Conservation (phyloP, 805 yeast genomes). For the Nakazawaea ernobii region DNA sequence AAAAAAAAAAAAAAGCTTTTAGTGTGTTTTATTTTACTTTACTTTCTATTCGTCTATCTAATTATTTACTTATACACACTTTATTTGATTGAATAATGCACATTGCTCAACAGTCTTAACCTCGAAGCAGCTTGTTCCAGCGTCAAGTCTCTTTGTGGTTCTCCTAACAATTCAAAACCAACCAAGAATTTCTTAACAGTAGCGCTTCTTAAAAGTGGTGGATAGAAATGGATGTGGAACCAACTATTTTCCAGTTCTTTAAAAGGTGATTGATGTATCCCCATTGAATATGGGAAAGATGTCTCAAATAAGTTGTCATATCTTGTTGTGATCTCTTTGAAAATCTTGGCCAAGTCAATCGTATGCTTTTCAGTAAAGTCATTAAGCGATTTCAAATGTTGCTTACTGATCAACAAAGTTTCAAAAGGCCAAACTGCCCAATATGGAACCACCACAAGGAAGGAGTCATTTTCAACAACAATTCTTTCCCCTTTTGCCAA, state of each 20-base stretch:
- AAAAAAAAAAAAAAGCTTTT: neutral
- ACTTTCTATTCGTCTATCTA: too few species aligned
- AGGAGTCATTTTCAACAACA: conserved; percentile 55
- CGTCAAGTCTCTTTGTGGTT: conserved; percentile 66
- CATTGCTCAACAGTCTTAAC: conserved; percentile 37
- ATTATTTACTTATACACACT: neutral
- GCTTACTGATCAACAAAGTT: conserved; percentile 55
- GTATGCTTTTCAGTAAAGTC: conserved; percentile 43
- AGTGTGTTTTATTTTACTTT: neutral
- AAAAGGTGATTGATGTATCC: conserved; percentile 71
- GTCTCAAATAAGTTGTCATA: conserved; percentile 69
- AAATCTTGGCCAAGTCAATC: conserved; percentile 48
- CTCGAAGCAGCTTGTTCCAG: conserved; percentile 62
- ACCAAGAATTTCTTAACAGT: conserved; percentile 72
- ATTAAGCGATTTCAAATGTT: conserved; percentile 43
- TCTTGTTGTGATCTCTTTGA: conserved; percentile 50
- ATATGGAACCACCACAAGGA: conserved; percentile 66
- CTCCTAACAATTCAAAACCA: conserved; percentile 62
- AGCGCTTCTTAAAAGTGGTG: conserved; percentile 70
- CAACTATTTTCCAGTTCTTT: conserved; percentile 41
- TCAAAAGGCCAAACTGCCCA: conserved; percentile 87
- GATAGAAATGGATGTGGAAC: conserved; percentile 75
- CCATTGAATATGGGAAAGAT: conserved; percentile 78
- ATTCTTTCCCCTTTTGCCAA: conserved; percentile 43
- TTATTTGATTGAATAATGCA: conserved; percentile 22